phyloP scores from a whole-genome alignment of 768 basidiomycete species.

The Candolleomyces aberdarensis region DNA sequence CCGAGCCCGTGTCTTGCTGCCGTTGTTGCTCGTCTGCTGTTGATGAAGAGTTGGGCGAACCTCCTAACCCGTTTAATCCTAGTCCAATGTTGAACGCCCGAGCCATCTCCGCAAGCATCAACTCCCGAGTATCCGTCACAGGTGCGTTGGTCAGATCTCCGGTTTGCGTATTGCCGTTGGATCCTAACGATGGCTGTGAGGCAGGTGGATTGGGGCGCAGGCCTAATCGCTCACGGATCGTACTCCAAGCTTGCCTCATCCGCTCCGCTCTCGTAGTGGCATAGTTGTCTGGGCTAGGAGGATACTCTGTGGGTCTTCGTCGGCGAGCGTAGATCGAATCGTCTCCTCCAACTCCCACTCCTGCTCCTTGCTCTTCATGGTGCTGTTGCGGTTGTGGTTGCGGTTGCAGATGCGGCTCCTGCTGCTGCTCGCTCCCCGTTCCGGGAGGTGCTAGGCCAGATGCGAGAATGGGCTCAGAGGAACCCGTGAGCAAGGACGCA shows the following conservation, averaged over 20 bases:
- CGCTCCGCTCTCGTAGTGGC: conserved; percentile 38
- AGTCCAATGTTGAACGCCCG: conserved; percentile 75
- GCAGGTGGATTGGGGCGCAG: conserved; percentile 31
- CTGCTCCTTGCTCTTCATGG: neutral
- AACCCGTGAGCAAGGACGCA: conserved; percentile 75
- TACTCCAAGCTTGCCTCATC: conserved; percentile 66
- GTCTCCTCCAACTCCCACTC: neutral
- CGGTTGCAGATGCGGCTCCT: neutral
- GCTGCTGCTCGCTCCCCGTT: neutral
- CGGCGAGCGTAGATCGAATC: neutral
- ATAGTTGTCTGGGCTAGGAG: neutral
- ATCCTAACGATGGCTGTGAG: neutral
- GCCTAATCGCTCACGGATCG: conserved; percentile 65
- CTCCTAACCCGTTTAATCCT: conserved; percentile 35
- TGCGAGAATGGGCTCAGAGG: conserved; percentile 61
- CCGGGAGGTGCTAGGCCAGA: conserved; percentile 47
- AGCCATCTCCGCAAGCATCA: conserved; percentile 80
- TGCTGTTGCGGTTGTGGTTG: neutral
- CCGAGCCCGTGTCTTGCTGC: neutral
- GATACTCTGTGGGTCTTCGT: too few species aligned
- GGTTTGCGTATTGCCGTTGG: neutral
- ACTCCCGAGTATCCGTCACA: conserved; percentile 54
- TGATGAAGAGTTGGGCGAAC: conserved; percentile 6
- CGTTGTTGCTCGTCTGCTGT: neutral
- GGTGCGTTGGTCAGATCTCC: conserved; percentile 3